Evolutionary conservation across 1,284 basidiomycete species (phyloP), one percentile per base, ranked within the genome.

Genomic region (Cronartium ribicola): DNA sequence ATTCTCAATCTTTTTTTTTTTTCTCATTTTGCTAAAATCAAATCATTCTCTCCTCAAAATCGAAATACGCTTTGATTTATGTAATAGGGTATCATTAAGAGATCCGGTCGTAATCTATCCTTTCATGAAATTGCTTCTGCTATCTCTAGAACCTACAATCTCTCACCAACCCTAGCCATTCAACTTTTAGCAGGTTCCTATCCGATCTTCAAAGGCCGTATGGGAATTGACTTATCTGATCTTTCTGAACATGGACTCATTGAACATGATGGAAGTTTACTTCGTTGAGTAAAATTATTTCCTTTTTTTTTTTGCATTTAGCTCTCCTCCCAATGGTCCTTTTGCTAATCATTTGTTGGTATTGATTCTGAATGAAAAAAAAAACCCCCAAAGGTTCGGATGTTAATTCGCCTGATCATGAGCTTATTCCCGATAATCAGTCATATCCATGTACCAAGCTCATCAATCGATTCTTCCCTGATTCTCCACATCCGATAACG

Each of bases 131-230:
- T 77, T 44, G 36, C 67, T 4, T 62, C 67, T 8, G 69, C 73
- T 0, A 40, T 76, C 11, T 43, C 39, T 29, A 36, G 75, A 40
- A 43, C 76, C 11, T 77, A 77, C 73, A 77, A 77, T 39, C 77
- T 77, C 39, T 37, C 69, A 4, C 76, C 76, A 36, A 75, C 77
- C 1, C n/a, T 77, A 22, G 73, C 76, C 40, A 69, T 76, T 40
- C 77, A 77, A 59, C 68, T 77, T 37, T 40, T 76, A 17, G 51
- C 67, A 17, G 73, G 76, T 4, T 75, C 76, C 60, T 67, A 61
- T 43, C 66, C 67, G 5, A 51, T 77, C 39, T 76, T 69, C 66
- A 67, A 71, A 1, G 63, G 61, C 13, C 70, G 66, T 29, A 63
- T 20, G 13, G 20, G 48, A 36, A 59, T 63, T 29, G 57, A 62